These are phyloP conservation scores for Blastobotrys peoriensis DNA, from an alignment of 805 yeast genomes.

Conservation along the genomic window DNA sequence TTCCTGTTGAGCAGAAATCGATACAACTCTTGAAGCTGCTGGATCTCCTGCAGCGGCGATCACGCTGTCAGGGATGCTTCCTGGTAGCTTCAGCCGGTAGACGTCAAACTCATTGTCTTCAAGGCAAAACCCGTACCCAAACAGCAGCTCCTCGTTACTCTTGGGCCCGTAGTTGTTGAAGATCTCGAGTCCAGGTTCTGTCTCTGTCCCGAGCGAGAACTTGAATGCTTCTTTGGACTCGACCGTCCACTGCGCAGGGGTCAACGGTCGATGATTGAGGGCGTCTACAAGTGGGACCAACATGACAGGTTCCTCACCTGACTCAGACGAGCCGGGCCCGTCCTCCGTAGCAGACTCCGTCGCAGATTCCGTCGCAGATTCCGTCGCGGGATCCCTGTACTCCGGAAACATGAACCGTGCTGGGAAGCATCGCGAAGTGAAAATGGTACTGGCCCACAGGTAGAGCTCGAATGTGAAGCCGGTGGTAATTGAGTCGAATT, in stretches of 20 bases:
- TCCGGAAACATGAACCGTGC: conserved; percentile 42
- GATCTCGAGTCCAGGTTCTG: conserved; percentile 43
- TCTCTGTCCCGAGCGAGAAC: conserved; percentile 25
- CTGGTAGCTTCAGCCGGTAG: conserved; percentile 49
- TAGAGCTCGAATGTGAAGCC: conserved; percentile 33
- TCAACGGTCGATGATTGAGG: conserved; percentile 61
- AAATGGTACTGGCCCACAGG: conserved; percentile 67
- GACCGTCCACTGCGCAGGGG: conserved; percentile 59
- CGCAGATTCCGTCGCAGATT: conserved; percentile 36
- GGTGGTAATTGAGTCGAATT: not conserved
- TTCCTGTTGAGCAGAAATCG: not conserved
- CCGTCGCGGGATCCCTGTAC: conserved; percentile 13
- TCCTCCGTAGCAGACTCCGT: not conserved
- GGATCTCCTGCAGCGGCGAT: not conserved
- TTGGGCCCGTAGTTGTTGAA: conserved; percentile 84
- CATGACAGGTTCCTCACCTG: conserved; percentile 31
- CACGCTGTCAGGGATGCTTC: not conserved
- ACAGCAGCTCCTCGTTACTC: conserved; percentile 72
- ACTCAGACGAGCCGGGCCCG: not conserved
- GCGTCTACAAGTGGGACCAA: conserved; percentile 74
- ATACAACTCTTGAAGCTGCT: not conserved
- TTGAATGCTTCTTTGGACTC: conserved; percentile 17
- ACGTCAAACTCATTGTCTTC: conserved; percentile 49
- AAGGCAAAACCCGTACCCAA: conserved; percentile 76
- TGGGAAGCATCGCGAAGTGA: conserved; percentile 80